Evolutionary conservation across 495 filamentous ascomycete species (phyloP).

Genomic region (Haplographium delicatum): DNA sequence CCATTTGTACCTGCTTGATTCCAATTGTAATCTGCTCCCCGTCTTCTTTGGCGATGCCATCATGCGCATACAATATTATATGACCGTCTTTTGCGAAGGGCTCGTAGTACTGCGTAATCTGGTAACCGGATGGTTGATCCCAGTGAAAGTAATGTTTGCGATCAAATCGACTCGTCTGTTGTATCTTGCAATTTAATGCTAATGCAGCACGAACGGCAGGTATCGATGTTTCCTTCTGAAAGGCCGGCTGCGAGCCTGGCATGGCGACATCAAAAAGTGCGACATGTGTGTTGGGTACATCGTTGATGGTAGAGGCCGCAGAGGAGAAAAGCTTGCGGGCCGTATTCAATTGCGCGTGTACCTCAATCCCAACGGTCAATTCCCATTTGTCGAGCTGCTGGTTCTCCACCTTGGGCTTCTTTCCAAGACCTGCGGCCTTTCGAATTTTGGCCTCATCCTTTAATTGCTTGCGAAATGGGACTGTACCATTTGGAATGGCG

Average conservation of each 20-base stretch:
- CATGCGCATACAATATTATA: constrained; percentile 64
- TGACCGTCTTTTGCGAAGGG: constrained; percentile 78
- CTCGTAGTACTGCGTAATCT: constrained; percentile 93
- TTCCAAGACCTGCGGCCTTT: constrained; percentile 25
- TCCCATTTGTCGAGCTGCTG: constrained; percentile 67
- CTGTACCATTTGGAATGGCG: constrained; percentile 5
- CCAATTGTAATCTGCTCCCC: constrained; percentile 62
- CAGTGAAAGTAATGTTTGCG: constrained; percentile 99
- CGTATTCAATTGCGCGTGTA: constrained; percentile 94
- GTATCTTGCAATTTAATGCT: constrained; percentile 74
- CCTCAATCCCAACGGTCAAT: constrained; percentile 91
- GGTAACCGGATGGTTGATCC: constrained; percentile 93
- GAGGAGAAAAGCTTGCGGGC: constrained; percentile 77
- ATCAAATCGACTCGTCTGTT: constrained; percentile 75
- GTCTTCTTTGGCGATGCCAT: constrained; percentile 70
- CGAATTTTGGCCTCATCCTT: constrained; percentile 63
- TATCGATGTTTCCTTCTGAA: constrained; percentile 78
- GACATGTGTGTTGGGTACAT: constrained; percentile 76
- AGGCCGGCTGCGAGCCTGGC: constrained; percentile 80
- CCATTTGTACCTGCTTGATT: constrained; percentile 92
- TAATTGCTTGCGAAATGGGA: constrained; percentile 67
- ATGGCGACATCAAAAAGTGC: constrained; percentile 85
- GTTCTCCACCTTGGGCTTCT: constrained; percentile 40
- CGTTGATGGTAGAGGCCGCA: constrained; percentile 64
- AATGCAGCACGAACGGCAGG: constrained; percentile 86